These are phyloP conservation scores for Albophoma yamanashiensis DNA, from an alignment of 2,329 filamentous ascomycete species.

Conservation along the genomic window DNA sequence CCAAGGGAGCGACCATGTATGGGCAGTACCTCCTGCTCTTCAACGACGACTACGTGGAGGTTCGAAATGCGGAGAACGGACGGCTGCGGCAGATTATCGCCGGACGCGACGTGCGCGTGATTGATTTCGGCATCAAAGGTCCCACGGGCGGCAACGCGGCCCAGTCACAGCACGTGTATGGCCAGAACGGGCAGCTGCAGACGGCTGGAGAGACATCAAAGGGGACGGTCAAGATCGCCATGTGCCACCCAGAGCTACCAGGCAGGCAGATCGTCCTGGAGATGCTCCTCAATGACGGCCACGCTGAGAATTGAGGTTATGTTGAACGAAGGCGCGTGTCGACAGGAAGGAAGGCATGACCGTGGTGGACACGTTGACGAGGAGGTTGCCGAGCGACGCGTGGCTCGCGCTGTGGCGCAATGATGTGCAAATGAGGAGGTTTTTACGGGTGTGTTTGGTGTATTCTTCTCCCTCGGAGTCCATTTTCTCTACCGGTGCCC, in stretches of 20 bases:
- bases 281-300: slow-evolving; percentile 83
- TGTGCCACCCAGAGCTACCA: slow-evolving; percentile 85
- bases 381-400: background rate
- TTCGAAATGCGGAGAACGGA: slow-evolving; percentile 93
- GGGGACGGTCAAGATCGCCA: slow-evolving; percentile 83
- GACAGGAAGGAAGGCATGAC: background rate
- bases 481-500: background rate
- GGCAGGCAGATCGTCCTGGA: slow-evolving; percentile 84
- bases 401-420: background rate
- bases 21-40: slow-evolving; percentile 88
- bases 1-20: slow-evolving; percentile 77
- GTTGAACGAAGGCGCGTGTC: background rate
- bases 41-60: slow-evolving; percentile 93
- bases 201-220: slow-evolving; percentile 39
- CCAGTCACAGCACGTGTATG: slow-evolving; percentile 20
- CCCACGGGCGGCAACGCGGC: slow-evolving; percentile 39
- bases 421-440: background rate
- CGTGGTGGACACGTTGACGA: slow-evolving; percentile 1
- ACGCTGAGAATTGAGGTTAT: slow-evolving; percentile 32
- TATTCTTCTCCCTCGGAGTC: background rate
- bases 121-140: slow-evolving; percentile 72
- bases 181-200: slow-evolving; percentile 21
- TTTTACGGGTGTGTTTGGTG: background rate
- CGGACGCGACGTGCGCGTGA: slow-evolving; percentile 76
- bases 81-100: slow-evolving; percentile 88